Evolutionary conservation across 1,284 basidiomycete genomes (phyloP).

Genomic region (Agaricales sp.): DNA sequence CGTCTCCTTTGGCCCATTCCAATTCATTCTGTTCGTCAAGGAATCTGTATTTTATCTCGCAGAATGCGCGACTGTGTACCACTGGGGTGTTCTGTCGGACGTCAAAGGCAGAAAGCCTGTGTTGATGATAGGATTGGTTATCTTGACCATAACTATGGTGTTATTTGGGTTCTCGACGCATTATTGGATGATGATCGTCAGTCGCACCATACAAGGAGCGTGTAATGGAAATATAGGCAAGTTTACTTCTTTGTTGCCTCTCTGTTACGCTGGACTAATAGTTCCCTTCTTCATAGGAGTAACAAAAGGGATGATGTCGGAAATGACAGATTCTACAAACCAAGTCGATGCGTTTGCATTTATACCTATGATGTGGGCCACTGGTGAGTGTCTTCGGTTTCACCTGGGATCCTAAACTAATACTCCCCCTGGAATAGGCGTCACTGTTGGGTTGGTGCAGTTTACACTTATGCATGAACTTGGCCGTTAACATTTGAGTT

Average conservation of each 20-base stretch:
- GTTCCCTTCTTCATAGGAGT: neutral
- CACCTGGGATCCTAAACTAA: constrained; percentile 1
- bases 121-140: neutral
- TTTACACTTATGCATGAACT: neutral
- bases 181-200: neutral
- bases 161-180: neutral
- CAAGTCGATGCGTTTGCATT: constrained; percentile 6
- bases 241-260: neutral
- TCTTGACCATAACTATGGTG: neutral
- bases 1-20: neutral
- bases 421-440: constrained; percentile 1
- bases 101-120: neutral
- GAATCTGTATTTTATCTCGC: neutral
- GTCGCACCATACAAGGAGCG: neutral
- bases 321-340: constrained; percentile 9
- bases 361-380: constrained; percentile 7
- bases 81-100: neutral
- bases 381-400: constrained; percentile 1
- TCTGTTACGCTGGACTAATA: neutral
- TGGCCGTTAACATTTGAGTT: neutral
- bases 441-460: neutral
- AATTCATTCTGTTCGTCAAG: neutral
- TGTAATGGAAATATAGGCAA: neutral
- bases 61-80: constrained; percentile 1
- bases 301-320: neutral